These are phyloP conservation scores for Filosporella fistucella DNA, from an alignment of 495 filamentous ascomycete genomes.

Conservation along the genomic window DNA sequence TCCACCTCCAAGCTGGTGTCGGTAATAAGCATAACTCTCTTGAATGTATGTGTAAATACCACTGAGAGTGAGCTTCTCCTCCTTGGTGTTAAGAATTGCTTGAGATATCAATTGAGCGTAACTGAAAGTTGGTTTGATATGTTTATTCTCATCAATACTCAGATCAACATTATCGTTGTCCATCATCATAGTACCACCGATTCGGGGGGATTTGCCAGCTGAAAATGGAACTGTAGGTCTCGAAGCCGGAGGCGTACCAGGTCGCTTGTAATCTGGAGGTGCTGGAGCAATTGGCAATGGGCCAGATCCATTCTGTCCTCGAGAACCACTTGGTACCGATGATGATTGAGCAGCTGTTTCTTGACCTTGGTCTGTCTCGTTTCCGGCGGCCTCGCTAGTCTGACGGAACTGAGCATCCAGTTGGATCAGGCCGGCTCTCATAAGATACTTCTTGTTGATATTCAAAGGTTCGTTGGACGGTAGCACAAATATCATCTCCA, in stretches of 20 bases:
- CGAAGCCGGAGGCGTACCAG: conserved; percentile 53
- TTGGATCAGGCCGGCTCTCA: conserved; percentile 39
- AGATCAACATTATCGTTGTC: conserved; percentile 66
- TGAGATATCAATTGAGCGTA: conserved; percentile 98
- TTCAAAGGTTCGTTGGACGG: conserved; percentile 55
- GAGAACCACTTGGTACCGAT: not conserved
- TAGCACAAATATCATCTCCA: conserved; percentile 97
- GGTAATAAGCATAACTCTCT: conserved; percentile 84
- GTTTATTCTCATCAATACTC: conserved; percentile 71
- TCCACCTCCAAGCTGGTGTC: conserved; percentile 65
- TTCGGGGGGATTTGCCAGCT: conserved; percentile 34
- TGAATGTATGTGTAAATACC: conserved; percentile 92
- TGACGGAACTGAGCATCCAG: not conserved
- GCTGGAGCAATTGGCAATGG: conserved; percentile 62
- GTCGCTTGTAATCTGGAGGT: conserved; percentile 63
- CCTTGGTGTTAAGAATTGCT: conserved; percentile 78
- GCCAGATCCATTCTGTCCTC: conserved; percentile 47
- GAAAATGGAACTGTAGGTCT: conserved; percentile 28
- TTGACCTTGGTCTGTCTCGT: conserved; percentile 4
- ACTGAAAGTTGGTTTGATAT: conserved; percentile 91
- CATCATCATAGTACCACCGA: conserved; percentile 40
- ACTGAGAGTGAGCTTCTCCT: conserved; percentile 80
- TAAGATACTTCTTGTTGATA: conserved; percentile 51
- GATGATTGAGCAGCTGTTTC: not conserved
- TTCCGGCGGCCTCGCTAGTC: not conserved